Conservation (phyloP, 768 basidiomycete genomes). For the Pleurotus djamor region DNA sequence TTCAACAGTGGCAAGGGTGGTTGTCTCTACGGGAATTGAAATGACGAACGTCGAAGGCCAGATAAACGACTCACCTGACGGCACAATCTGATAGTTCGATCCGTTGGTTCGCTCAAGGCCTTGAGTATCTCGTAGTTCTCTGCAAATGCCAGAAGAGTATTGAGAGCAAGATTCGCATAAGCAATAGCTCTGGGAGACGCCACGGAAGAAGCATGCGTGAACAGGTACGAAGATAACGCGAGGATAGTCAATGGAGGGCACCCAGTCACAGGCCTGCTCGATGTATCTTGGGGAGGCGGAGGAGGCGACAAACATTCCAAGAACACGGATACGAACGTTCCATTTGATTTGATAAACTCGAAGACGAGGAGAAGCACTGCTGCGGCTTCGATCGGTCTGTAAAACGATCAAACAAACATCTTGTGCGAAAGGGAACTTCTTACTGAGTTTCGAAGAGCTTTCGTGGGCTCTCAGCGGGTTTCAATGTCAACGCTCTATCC, state of each 20-base stretch:
- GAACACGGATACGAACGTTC: conserved; percentile 45
- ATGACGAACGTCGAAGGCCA: neutral
- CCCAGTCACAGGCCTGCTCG: conserved; percentile 3
- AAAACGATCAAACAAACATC: neutral
- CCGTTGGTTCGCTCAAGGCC: conserved; percentile 37
- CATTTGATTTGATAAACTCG: conserved; percentile 56
- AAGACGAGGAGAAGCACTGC: conserved; percentile 58
- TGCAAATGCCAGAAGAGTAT: conserved; percentile 46
- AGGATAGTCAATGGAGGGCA: conserved; percentile 46
- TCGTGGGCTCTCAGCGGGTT: conserved; percentile 41
- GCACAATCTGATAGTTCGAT: conserved; percentile 51
- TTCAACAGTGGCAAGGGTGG: conserved; percentile 45
- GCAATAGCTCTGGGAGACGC: conserved; percentile 55
- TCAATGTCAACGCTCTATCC: conserved; percentile 48
- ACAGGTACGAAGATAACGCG: conserved; percentile 60
- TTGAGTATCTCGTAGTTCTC: conserved; percentile 49
- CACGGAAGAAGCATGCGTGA: conserved; percentile 65
- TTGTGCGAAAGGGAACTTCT: conserved; percentile 14
- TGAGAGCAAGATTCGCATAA: conserved; percentile 60
- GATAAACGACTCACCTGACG: conserved; percentile 46
- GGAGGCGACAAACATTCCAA: conserved; percentile 29
- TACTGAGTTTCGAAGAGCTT: conserved; percentile 61
- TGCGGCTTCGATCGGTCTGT: conserved; percentile 61
- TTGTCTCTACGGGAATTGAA: conserved; percentile 32
- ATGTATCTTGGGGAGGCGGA: conserved; percentile 16